Base-by-base conservation (phyloP, 2,329 filamentous ascomycete species). In the Nemania bipapillata region DNA sequence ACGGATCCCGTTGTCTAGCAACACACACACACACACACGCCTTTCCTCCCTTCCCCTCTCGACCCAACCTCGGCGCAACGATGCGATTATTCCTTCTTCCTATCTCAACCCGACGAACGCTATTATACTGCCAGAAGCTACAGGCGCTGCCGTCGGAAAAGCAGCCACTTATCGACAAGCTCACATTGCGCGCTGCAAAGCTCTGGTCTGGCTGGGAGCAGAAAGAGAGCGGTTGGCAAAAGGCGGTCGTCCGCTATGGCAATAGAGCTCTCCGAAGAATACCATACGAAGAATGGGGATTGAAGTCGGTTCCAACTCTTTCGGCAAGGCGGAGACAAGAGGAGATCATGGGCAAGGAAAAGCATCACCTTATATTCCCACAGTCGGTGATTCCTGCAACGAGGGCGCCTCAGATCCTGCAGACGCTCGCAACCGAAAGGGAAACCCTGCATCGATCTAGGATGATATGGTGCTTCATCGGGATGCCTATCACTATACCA, bases 31-130 rank as follows among this genome's bases (percentile, higher is more conserved):
- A n/a, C n/a, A n/a, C 35, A 37, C 40, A 7, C 42, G 12, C 61
- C 8, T 28, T 30, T 28, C 12, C 35, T 17, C 35, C n/a, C 8
- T 35, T 12, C 42, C 37, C 8, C 45, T 45, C 26, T 56, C 63
- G 17, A 32, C 53, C 53, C 26, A 55, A n/a, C 32, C 53, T 58
- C 7, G 53, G 66, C 65, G 64, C 70, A 68, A 75, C 50, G 45
- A 98, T 99, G 96, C 92, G 94, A 79, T 87, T 99, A 81, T 97
- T 94, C 82, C 90, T 99, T 72, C 88, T 99, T 65, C 96, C 96
- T 70, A 91, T 99, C 76, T 97, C 95, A 68, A 97, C 94, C 73
- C 89, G 92, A 77, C 91, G 94, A 77, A 94, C 93, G 59, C 89
- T 99, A 70, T 89, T 99, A 76, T 98, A 97, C 84, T 96, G 93